Evolutionary conservation across 768 basidiomycete species (phyloP), one percentile per base, ranked within the genome.

Genomic region (Pholiota molesta): DNA sequence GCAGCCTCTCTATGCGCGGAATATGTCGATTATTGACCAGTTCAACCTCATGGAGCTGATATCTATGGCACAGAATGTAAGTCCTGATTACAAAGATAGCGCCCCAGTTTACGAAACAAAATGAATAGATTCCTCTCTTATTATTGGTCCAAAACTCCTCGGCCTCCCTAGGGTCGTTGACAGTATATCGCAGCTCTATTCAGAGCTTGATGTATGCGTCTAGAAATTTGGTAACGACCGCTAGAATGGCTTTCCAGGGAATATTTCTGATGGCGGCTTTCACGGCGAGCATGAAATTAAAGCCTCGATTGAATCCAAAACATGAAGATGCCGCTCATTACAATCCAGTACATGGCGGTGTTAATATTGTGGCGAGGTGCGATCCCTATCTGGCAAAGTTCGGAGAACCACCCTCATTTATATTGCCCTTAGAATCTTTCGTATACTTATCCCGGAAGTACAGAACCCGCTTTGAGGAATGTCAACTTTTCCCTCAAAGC

Each of bases 201-300:
- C 88, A 90, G 60, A 84, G 87, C 26, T 80, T 94, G 45, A 79
- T 94, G 11, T 83, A 83, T 68, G 86, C 91, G 11, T 79, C 85
- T 60, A 79, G 86, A 55, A 85, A 84, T 67, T 71, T 94, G 63
- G 70, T 88, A 31, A 83, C 85, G 44, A 90, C 87, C 5, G 71
- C 81, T 26, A 85, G 84, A 60, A 87, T 89, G 86, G 86, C 87
- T n/a, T 94, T 90, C 68, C 93, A 96, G 73, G 86, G 87, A 33
- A 82, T 95, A 54, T 95, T 96, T 76, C 79, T 93, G 62, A 89
- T 95, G 86, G 90, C 89, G 52, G 92, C 94, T 7, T 95, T 94
- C 70, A 87, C 85, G 68, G 91, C 91, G 49, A 88, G 90, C 52
- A 87, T 86, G 79, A 81, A 83, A 65, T 75, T 94, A 63, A 83